A percentile compares a stretch with the other conserved stretches of the same genome.
phyloP scores from a whole-genome alignment of 306 rosid species.

The Senna siamea region DNA sequence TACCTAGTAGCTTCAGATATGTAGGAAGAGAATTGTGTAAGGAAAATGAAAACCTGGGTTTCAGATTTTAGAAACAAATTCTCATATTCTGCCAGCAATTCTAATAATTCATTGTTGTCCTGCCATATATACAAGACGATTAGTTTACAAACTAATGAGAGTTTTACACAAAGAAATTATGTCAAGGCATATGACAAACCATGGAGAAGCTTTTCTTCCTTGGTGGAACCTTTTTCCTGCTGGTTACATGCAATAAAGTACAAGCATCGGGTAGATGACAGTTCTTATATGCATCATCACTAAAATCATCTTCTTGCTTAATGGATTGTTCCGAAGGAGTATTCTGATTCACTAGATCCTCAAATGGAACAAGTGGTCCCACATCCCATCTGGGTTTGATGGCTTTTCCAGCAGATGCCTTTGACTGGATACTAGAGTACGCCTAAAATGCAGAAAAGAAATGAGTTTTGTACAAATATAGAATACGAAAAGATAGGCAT shows the following conservation, averaged over 20 bases:
- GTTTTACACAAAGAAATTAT: constrained; percentile 31
- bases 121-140: constrained; percentile 50
- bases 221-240: constrained; percentile 69
- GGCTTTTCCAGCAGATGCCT: constrained; percentile 59
- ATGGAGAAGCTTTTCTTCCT: constrained; percentile 60
- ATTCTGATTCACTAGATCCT: constrained; percentile 64
- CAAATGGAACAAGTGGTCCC: constrained; percentile 83
- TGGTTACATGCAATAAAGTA: constrained; percentile 79
- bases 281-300: constrained; percentile 39
- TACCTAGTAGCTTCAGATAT: constrained; percentile 18
- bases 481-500: constrained; percentile 24
- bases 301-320: constrained; percentile 53
- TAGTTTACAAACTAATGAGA: constrained; percentile 35
- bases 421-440: constrained; percentile 48
- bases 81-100: constrained; percentile 72
- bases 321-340: constrained; percentile 46
- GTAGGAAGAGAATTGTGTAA: constrained; percentile 31
- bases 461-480: constrained; percentile 20
- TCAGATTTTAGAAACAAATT: constrained; percentile 67
- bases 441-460: constrained; percentile 52
- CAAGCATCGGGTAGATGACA: constrained; percentile 66
- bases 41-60: constrained; percentile 58
- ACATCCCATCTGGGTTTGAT: constrained; percentile 46
- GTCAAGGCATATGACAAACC: constrained; percentile 54
- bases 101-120: constrained; percentile 59